Conservation (phyloP, 768 basidiomycete genomes). For the Guyanaporus albipodus region DNA sequence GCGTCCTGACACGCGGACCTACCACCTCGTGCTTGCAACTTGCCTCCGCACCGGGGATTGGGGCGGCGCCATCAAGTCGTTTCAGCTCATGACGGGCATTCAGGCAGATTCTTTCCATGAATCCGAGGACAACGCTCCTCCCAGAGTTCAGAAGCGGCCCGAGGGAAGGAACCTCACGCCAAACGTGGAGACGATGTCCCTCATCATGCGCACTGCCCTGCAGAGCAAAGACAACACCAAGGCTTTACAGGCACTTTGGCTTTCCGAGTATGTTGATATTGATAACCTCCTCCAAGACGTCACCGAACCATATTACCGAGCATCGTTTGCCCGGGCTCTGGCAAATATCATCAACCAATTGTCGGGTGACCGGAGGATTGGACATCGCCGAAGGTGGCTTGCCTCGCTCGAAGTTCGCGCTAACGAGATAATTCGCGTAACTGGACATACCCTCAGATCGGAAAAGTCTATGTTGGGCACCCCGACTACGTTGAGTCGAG, state of each 20-base stretch:
- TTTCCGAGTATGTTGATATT: conserved; percentile 47
- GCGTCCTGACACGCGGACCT: conserved; percentile 40
- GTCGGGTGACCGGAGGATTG: conserved; percentile 16
- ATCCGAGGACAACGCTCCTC: conserved; percentile 35
- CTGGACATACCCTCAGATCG: conserved; percentile 11
- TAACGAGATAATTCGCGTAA: conserved; percentile 11
- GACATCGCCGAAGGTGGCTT: conserved; percentile 17
- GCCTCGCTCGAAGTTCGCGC: conserved; percentile 19
- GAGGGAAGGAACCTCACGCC: conserved; percentile 44
- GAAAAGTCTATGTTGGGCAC: conserved; percentile 28
- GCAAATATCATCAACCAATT: conserved; percentile 39
- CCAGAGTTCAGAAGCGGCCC: conserved; percentile 41
- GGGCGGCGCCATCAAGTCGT: conserved; percentile 50
- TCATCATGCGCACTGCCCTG: conserved; percentile 56
- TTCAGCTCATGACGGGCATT: conserved; percentile 74
- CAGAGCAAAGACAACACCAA: conserved; percentile 46
- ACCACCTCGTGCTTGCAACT: conserved; percentile 55
- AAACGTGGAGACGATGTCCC: conserved; percentile 51
- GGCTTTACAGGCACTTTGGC: conserved; percentile 58
- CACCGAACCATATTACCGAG: conserved; percentile 36
- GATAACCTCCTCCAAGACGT: conserved; percentile 31
- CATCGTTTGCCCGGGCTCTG: conserved; percentile 48
- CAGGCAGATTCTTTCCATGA: conserved; percentile 44
- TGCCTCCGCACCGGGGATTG: conserved; percentile 68
- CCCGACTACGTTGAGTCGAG: conserved; percentile 17